Conservation (phyloP, 2,329 filamentous ascomycete species). For the Epichloe elymi region DNA sequence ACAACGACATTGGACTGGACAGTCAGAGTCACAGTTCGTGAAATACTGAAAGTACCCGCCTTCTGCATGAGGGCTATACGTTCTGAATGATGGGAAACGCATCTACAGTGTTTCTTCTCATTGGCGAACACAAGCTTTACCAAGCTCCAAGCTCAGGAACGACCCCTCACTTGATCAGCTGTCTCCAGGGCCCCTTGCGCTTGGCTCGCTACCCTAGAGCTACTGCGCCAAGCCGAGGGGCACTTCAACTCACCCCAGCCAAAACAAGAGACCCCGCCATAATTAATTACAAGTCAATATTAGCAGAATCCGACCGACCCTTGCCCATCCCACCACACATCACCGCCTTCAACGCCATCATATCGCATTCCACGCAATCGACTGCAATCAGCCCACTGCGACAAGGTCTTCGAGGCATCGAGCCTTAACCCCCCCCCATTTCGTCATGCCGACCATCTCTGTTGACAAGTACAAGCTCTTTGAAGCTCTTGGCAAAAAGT, state of each 20-base stretch:
- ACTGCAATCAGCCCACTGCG: background rate
- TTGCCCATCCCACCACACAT: slow-evolving; percentile 3
- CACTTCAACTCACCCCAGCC: background rate
- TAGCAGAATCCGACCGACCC: background rate
- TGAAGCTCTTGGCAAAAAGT: slow-evolving; percentile 85
- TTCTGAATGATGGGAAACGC: no score
- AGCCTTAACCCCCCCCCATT: slow-evolving; percentile 8
- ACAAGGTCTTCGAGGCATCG: slow-evolving; percentile 9
- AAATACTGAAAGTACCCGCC: no score
- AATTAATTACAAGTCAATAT: background rate
- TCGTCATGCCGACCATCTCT: slow-evolving; percentile 81
- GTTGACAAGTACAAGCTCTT: slow-evolving; percentile 95
- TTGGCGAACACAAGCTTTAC: no score
- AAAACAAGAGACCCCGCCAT: slow-evolving; percentile 4
- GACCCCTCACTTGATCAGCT: no score
- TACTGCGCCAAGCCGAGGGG: no score
- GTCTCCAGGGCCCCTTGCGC: no score
- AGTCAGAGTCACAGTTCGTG: no score
- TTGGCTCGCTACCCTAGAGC: no score
- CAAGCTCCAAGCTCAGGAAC: no score
- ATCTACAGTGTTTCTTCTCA: no score
- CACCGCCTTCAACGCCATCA: slow-evolving; percentile 2
- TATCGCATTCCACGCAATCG: slow-evolving; percentile 1
- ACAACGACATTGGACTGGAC: no score
- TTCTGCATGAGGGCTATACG: no score